These are phyloP conservation scores for Termitomyces sp. DNA, from an alignment of 768 basidiomycete genomes.

Conservation along the genomic window DNA sequence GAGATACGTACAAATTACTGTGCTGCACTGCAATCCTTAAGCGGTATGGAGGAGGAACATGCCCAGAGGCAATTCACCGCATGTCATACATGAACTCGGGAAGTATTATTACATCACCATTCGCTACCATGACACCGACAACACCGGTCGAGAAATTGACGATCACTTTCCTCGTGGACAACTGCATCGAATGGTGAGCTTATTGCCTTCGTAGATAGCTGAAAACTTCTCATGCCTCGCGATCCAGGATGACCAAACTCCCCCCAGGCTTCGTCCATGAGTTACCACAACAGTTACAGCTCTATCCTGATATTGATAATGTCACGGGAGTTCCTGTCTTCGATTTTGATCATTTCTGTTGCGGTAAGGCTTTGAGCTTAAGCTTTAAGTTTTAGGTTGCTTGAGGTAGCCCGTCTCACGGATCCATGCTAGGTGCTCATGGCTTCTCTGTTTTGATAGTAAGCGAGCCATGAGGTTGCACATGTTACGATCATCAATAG, in stretches of 20 bases:
- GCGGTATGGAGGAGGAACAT: too few relatives aligned
- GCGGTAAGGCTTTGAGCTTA: conserved; percentile 22
- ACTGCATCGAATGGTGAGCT: conserved; percentile 73
- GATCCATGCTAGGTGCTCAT: conserved; percentile 51
- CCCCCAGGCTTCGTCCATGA: conserved; percentile 79
- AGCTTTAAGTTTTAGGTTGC: neutral
- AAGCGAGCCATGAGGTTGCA: conserved; percentile 4
- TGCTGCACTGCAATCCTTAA: too few relatives aligned
- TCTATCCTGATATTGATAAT: conserved; percentile 38
- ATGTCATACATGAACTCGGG: too few relatives aligned
- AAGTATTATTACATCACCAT: neutral
- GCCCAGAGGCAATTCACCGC: too few relatives aligned
- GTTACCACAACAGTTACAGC: conserved; percentile 53
- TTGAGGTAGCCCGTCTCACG: neutral
- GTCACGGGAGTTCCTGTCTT: conserved; percentile 53
- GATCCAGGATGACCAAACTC: conserved; percentile 66
- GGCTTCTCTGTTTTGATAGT: conserved; percentile 82
- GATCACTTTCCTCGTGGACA: conserved; percentile 72
- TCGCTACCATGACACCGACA: conserved; percentile 11
- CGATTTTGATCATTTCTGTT: conserved; percentile 70
- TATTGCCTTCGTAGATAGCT: neutral
- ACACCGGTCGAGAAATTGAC: conserved; percentile 30
- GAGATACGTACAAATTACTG: too few relatives aligned
- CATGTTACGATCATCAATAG: neutral
- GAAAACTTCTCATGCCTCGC: neutral